A percentile compares a stretch with the other conserved stretches of the same genome.
These are phyloP conservation scores for Panicum hallii DNA, from an alignment of 202 grass and related monocot species.

Conservation along the genomic window DNA sequence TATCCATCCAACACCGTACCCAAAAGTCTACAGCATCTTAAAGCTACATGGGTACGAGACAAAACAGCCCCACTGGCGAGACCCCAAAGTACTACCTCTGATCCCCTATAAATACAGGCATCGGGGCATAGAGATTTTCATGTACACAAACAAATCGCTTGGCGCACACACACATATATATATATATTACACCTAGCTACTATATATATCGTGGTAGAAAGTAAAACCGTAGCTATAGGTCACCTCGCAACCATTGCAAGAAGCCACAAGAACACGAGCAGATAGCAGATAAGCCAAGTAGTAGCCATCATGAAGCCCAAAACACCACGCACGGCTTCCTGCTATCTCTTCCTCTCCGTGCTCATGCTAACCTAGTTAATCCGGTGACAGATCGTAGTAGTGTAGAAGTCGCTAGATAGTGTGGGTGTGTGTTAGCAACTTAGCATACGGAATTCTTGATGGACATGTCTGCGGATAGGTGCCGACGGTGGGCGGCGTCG, in stretches of 20 bases:
- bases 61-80: too few relatives aligned
- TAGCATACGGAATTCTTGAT: not conserved
- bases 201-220: not conserved
- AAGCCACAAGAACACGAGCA: too few relatives aligned
- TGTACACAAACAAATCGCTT: not conserved
- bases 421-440: too few relatives aligned
- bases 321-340: not conserved
- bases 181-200: not conserved
- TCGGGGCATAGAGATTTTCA: not conserved
- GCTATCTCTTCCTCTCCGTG: not conserved
- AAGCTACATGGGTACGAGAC: not conserved
- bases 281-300: too few relatives aligned
- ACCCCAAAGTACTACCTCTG: not conserved
- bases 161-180: too few relatives aligned
- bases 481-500: not conserved
- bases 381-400: not conserved
- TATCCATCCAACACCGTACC: not conserved
- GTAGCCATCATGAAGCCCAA: too few relatives aligned
- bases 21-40: not conserved
- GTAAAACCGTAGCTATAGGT: not conserved
- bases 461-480: not conserved
- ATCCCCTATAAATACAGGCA: conserved; percentile 18
- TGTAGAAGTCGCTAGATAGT: not conserved
- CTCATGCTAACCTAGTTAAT: not conserved
- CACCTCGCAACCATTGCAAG: not conserved